These are phyloP conservation scores for Diaporthe aspalathi DNA, from an alignment of 2,329 filamentous ascomycete species.

Conservation along the genomic window DNA sequence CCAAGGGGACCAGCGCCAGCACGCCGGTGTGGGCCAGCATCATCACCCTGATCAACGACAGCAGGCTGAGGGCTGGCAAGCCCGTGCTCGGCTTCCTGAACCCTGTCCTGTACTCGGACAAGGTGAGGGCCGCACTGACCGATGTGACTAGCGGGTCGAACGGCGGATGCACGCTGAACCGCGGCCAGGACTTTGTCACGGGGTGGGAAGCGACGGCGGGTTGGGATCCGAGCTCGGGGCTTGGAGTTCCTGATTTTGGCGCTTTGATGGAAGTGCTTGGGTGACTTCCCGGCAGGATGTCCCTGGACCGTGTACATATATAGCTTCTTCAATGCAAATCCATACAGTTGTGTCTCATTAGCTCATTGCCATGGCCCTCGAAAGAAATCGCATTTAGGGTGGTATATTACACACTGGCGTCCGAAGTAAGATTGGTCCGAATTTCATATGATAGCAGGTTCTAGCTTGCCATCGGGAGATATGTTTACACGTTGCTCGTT, in stretches of 20 bases:
- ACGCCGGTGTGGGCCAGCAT: slow-evolving; percentile 69
- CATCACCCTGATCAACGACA: slow-evolving; percentile 72
- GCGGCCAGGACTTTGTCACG: slow-evolving; percentile 38
- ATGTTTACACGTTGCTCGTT: too few relatives aligned
- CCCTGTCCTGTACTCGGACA: slow-evolving; percentile 36
- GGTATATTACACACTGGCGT: neutral
- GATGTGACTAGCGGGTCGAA: slow-evolving; percentile 46
- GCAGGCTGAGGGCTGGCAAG: slow-evolving; percentile 62
- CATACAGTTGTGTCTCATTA: neutral
- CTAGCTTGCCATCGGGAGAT: too few relatives aligned
- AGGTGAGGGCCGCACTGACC: slow-evolving; percentile 45
- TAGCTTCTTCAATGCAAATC: neutral
- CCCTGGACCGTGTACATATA: neutral
- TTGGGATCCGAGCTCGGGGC: slow-evolving; percentile 46
- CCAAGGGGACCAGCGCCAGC: slow-evolving; percentile 63
- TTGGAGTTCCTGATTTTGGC: slow-evolving; percentile 39
- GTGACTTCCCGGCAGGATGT: neutral
- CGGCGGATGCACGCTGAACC: slow-evolving; percentile 44
- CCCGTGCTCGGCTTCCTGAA: slow-evolving; percentile 51
- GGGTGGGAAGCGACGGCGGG: slow-evolving; percentile 46
- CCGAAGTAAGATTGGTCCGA: too few relatives aligned
- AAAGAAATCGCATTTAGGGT: too few relatives aligned
- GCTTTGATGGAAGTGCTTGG: slow-evolving; percentile 5
- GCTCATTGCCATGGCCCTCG: neutral
- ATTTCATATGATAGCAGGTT: too few relatives aligned